phyloP scores from a whole-genome alignment of 495 filamentous ascomycete species.

The Margaritispora aquatica region DNA sequence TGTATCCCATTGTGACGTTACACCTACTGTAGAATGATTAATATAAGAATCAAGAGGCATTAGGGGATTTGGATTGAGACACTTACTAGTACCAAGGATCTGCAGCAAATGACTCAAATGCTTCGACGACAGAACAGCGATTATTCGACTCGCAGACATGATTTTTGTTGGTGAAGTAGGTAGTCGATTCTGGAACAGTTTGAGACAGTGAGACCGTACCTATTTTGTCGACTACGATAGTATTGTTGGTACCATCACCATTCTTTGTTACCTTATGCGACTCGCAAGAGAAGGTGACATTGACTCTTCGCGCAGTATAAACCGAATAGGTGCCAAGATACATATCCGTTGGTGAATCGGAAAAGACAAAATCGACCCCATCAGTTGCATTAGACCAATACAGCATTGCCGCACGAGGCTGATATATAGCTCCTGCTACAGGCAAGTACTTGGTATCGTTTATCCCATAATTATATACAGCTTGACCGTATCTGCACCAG shows the following conservation, averaged over 20 bases:
- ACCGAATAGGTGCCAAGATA: neutral
- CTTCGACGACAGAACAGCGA: constrained; percentile 18
- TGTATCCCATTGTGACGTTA: constrained; percentile 14
- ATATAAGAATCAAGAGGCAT: neutral
- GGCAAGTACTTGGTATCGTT: constrained; percentile 7
- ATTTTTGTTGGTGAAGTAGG: constrained; percentile 10
- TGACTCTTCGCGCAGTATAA: constrained; percentile 11
- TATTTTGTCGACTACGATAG: constrained; percentile 8
- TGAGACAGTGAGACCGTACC: constrained; percentile 5
- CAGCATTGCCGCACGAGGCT: neutral
- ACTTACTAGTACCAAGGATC: constrained; percentile 21
- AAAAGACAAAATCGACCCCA: constrained; percentile 7
- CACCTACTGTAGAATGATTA: constrained; percentile 2
- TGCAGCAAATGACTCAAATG: constrained; percentile 13
- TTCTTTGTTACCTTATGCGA: constrained; percentile 8
- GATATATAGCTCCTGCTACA: constrained; percentile 5
- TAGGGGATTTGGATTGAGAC: neutral
- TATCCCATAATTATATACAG: neutral
- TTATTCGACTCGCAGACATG: constrained; percentile 4
- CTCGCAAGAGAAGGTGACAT: constrained; percentile 10
- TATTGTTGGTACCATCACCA: constrained; percentile 2
- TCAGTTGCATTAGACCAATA: neutral
- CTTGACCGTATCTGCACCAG: constrained; percentile 12
- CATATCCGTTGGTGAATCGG: constrained; percentile 4
- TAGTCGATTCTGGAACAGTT: constrained; percentile 5